Conservation (phyloP, 495 filamentous ascomycete genomes). For the Darksidea phi region DNA sequence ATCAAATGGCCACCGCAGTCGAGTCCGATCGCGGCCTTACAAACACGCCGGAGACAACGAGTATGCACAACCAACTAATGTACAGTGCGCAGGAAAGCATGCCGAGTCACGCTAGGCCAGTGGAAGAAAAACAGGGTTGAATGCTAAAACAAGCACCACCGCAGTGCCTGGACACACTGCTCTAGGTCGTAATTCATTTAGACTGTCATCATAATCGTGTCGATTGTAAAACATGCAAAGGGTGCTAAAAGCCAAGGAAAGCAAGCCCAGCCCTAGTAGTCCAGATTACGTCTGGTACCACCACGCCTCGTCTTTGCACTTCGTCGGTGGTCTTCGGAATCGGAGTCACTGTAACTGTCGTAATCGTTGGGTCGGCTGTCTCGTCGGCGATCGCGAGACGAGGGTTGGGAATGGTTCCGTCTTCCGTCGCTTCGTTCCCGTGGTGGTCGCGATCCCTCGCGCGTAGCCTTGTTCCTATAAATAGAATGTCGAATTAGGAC, state of each 20-base stretch:
- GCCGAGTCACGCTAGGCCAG: no score
- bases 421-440: constrained; percentile 1
- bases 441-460: background rate
- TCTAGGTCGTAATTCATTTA: no score
- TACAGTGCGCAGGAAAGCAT: no score
- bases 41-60: no score
- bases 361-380: constrained; percentile 7
- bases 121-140: no score
- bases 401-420: constrained; percentile 7
- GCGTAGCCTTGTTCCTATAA: constrained; percentile 17
- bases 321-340: constrained; percentile 20
- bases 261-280: background rate
- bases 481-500: constrained; percentile 19
- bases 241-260: background rate
- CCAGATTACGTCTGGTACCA: constrained; percentile 4
- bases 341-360: constrained; percentile 15
- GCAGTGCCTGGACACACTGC: no score
- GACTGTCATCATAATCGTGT: no score
- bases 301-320: constrained; percentile 1
- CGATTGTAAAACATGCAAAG: no score
- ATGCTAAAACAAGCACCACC: no score
- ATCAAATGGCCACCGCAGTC: no score
- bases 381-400: constrained; percentile 11
- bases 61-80: no score
- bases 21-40: no score